Evolutionary conservation across 441 rosid genomes (phyloP).

Genomic region (Rhodomyrtus psidioides): DNA sequence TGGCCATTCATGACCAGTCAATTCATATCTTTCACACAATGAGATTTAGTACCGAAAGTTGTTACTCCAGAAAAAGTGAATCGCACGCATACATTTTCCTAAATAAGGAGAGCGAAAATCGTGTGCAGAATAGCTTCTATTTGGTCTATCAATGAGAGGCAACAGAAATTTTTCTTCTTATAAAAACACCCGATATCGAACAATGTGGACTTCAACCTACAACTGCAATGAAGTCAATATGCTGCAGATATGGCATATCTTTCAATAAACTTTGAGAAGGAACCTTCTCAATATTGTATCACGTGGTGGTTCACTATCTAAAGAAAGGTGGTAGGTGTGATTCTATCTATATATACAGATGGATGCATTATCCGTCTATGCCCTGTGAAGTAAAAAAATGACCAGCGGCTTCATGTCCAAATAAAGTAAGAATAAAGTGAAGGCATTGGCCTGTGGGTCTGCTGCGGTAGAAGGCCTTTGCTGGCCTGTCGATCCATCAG

Average conservation of each 20-base stretch:
- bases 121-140: background rate
- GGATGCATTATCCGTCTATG: no score
- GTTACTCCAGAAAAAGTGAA: background rate
- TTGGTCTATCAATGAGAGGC: background rate
- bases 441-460: no score
- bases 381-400: no score
- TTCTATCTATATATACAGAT: no score
- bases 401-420: no score
- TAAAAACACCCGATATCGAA: background rate
- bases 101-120: background rate
- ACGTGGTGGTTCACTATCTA: background rate
- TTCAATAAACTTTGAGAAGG: background rate
- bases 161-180: background rate
- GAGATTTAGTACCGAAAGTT: background rate
- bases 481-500: no score
- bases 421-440: no score
- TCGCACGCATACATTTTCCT: background rate
- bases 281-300: background rate
- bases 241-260: background rate
- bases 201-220: background rate
- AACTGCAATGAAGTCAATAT: background rate
- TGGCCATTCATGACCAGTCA: background rate
- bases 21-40: background rate
- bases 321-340: no score
- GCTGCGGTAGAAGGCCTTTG: no score